Evolutionary conservation across 441 rosid species (phyloP).

Genomic region (Jatropha podagrica): DNA sequence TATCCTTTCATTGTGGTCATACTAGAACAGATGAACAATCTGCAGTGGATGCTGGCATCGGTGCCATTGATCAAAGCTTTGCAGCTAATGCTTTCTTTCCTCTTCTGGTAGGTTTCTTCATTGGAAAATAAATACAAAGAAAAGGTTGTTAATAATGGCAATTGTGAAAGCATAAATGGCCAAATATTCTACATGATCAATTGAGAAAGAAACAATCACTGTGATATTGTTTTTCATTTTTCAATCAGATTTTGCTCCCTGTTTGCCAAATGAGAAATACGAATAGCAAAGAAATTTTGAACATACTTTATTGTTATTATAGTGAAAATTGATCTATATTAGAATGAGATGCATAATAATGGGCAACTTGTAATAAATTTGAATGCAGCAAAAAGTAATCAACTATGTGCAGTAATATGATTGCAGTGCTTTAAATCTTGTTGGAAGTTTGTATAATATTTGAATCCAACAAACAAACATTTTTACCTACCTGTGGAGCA

Average conservation of each 20-base stretch:
- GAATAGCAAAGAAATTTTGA: neutral
- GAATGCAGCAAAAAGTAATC: neutral
- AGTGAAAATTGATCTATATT: neutral
- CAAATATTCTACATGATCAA: neutral
- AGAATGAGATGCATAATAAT: neutral
- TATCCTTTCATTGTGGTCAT: conserved; percentile 22
- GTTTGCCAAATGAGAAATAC: neutral
- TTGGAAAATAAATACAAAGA: neutral
- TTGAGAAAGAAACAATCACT: neutral
- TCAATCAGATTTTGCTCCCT: neutral
- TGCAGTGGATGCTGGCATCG: conserved; percentile 82
- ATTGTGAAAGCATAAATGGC: neutral
- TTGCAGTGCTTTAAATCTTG: neutral
- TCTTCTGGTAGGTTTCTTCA: conserved; percentile 67
- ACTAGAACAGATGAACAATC: conserved; percentile 59
- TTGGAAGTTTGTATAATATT: neutral
- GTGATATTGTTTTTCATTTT: neutral
- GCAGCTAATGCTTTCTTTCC: conserved; percentile 76
- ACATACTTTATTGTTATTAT: neutral
- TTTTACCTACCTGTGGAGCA: neutral
- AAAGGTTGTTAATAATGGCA: neutral
- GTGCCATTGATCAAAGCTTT: conserved; percentile 87
- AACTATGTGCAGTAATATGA: neutral
- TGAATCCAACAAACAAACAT: neutral
- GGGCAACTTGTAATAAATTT: neutral